phyloP scores from a whole-genome alignment of 2,329 filamentous ascomycete genomes.

The Fusarium tuaranense region DNA sequence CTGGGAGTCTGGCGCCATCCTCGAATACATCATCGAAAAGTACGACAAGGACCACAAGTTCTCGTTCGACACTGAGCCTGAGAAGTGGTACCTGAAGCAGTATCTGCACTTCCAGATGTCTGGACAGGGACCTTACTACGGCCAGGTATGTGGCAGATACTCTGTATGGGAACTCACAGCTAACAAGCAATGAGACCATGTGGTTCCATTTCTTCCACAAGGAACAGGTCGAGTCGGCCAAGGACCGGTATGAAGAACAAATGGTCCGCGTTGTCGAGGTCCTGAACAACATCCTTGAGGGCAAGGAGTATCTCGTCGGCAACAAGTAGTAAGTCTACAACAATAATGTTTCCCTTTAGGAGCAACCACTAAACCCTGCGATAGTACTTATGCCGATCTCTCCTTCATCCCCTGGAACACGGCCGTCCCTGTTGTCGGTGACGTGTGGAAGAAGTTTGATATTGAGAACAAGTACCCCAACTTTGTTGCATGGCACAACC shows the following conservation, averaged over 20 bases:
- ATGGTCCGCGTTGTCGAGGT: slow-evolving; percentile 46
- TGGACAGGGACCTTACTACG: slow-evolving; percentile 54
- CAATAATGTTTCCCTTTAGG: background rate
- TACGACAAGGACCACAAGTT: slow-evolving; percentile 47
- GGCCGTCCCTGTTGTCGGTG: slow-evolving; percentile 21
- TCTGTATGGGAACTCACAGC: background rate
- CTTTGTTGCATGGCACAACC: slow-evolving; percentile 50
- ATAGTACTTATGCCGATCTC: slow-evolving; percentile 51
- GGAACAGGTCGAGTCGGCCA: slow-evolving; percentile 46
- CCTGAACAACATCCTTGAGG: slow-evolving; percentile 48
- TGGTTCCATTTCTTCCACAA: slow-evolving; percentile 44
- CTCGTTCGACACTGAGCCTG: slow-evolving; percentile 14
- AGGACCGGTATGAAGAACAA: slow-evolving; percentile 48
- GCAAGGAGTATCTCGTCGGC: slow-evolving; percentile 51
- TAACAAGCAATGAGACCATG: slow-evolving; percentile 23
- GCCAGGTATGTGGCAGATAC: slow-evolving; percentile 25
- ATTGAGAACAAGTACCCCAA: slow-evolving; percentile 51
- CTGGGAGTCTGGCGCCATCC: slow-evolving; percentile 47
- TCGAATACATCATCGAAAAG: slow-evolving; percentile 42
- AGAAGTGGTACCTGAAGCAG: slow-evolving; percentile 39
- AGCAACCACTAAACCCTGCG: background rate
- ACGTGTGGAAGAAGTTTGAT: slow-evolving; percentile 38
- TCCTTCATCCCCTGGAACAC: slow-evolving; percentile 49
- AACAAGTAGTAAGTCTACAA: slow-evolving; percentile 45
- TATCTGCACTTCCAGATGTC: slow-evolving; percentile 54